These are phyloP conservation scores for Houttuynia cordata DNA, from an alignment of 164 flowering plant species.

Conservation along the genomic window DNA sequence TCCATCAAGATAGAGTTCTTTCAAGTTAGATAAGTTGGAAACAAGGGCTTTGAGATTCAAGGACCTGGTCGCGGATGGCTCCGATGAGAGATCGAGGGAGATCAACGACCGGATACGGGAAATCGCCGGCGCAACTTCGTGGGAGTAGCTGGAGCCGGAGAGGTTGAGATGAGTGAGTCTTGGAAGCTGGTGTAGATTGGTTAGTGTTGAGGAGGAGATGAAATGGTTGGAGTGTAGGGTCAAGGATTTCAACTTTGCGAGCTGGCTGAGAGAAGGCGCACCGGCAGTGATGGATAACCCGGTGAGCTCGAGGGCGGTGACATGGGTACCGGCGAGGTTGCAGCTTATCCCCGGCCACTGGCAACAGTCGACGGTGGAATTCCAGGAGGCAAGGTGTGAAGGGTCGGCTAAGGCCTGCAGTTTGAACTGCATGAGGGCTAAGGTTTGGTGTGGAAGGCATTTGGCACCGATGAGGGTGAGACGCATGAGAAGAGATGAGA, in stretches of 20 bases:
- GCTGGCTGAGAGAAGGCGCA: constrained; percentile 1
- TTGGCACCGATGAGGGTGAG: neutral
- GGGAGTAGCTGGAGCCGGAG: constrained; percentile 28
- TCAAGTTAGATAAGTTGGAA: constrained; percentile 14
- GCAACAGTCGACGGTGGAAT: neutral
- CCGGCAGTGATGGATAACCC: neutral
- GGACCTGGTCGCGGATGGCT: neutral
- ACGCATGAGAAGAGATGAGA: neutral
- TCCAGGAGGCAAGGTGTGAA: neutral
- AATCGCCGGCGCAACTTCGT: constrained; percentile 27
- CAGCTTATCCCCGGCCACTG: neutral
- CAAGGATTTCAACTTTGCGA: constrained; percentile 19
- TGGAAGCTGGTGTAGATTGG: constrained; percentile 16
- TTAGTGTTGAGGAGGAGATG: constrained; percentile 16
- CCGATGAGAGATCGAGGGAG: constrained; percentile 10
- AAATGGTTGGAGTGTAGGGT: constrained; percentile 33
- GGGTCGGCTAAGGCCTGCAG: neutral
- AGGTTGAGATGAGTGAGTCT: constrained; percentile 31
- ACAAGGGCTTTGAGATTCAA: constrained; percentile 15
- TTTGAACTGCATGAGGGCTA: neutral
- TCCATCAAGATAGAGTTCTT: constrained; percentile 24
- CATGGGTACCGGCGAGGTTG: neutral
- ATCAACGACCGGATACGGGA: constrained; percentile 16
- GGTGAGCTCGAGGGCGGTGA: neutral
- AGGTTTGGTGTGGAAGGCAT: neutral